phyloP scores from a whole-genome alignment of 2,329 filamentous ascomycete species.

The Stachybotrys echinatus region DNA sequence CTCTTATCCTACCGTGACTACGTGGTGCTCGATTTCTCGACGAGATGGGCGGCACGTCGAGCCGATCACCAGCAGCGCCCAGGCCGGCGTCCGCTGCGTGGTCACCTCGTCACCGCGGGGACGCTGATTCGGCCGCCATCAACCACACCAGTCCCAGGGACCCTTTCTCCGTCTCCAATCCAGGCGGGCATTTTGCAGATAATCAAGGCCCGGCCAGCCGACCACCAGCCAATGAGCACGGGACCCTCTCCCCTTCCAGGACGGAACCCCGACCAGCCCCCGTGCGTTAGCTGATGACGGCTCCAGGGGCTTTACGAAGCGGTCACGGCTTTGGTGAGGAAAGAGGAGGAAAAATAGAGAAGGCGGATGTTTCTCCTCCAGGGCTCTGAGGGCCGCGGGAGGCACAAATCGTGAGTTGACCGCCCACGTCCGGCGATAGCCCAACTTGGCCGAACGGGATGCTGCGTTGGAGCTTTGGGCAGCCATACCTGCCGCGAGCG shows the following conservation, averaged over 20 bases:
- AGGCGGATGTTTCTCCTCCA: background rate
- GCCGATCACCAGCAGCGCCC: background rate
- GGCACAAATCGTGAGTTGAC: background rate
- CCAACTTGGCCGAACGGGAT: conserved; percentile 12
- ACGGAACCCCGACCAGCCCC: too few relatives aligned
- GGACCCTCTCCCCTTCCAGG: too few relatives aligned
- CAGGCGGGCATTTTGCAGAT: background rate
- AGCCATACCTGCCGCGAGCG: conserved; percentile 8
- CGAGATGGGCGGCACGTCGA: background rate
- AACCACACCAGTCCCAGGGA: too few relatives aligned
- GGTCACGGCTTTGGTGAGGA: too few relatives aligned
- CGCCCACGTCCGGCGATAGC: conserved; percentile 14
- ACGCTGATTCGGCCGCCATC: background rate
- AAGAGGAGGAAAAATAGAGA: background rate
- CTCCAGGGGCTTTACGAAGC: too few relatives aligned
- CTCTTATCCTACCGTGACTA: background rate
- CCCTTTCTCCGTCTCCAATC: too few relatives aligned
- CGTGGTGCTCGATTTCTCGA: background rate
- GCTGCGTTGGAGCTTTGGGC: conserved; percentile 13
- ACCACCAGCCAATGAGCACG: background rate
- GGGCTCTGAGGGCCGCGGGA: background rate
- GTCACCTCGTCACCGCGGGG: too few relatives aligned
- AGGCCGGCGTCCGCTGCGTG: too few relatives aligned
- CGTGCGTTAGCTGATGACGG: too few relatives aligned
- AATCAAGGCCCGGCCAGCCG: background rate